Percentiles rank a stretch among this genome's conserved stretches.
phyloP scores from a whole-genome alignment of 108 stramenopile genomes.

The Schizochytrium sp. region DNA sequence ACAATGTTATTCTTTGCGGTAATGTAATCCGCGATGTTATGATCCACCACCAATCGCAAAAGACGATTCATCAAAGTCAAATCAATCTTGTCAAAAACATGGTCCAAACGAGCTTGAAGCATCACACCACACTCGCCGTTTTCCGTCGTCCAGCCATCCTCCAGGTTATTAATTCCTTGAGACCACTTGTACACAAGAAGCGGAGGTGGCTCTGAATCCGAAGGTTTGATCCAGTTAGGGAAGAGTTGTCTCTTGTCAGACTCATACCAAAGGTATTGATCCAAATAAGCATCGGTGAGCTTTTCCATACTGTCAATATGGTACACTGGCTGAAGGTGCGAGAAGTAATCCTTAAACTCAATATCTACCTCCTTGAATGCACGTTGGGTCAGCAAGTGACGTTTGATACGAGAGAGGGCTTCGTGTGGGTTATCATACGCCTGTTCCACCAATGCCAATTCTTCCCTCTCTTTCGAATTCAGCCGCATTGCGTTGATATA shows the following conservation, averaged over 20 bases:
- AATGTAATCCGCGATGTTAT: constrained; percentile 99
- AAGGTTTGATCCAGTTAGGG: constrained; percentile 96
- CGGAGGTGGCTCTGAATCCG: constrained; percentile 98
- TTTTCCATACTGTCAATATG: constrained; percentile 97
- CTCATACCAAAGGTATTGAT: constrained; percentile 99
- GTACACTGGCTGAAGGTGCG: constrained; percentile 95
- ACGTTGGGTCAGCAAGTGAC: constrained; percentile 96
- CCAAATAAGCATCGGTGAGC: constrained; percentile 99
- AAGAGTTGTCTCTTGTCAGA: constrained; percentile 97
- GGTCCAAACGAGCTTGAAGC: constrained; percentile 95
- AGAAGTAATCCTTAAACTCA: constrained; percentile 99
- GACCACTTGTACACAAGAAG: constrained; percentile 99
- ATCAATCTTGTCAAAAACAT: constrained; percentile 98
- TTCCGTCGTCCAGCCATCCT: constrained; percentile 94
- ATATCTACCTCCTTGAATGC: constrained; percentile 99
- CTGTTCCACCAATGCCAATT: constrained; percentile 97
- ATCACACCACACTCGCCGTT: constrained; percentile 95
- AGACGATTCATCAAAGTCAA: constrained; percentile 95
- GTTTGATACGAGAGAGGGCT: constrained; percentile 96
- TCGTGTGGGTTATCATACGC: constrained; percentile 99
- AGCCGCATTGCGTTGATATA: constrained; percentile 91
- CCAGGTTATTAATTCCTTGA: constrained; percentile 97
- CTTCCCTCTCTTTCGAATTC: constrained; percentile 95
- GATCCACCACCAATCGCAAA: constrained; percentile 96
- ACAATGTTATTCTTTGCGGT: constrained; percentile 98